Base-by-base conservation (phyloP, 129 eudicot species). In the Smallanthus sonchifolius region DNA sequence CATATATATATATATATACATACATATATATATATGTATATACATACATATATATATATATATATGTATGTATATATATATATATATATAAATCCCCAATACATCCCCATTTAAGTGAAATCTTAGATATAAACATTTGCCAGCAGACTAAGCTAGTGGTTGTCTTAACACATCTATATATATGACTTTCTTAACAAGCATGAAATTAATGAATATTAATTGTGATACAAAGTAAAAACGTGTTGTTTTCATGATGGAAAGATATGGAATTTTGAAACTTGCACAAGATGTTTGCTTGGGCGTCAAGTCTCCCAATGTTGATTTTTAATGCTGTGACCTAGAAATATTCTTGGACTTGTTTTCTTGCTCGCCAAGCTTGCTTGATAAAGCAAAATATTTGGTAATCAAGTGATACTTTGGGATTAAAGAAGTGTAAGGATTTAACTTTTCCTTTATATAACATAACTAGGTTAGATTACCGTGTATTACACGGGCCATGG, bases 281-380 rank as follows among this genome's bases (percentile, higher is more conserved):
- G 71, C 77, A 70, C 10, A 49, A 39, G 19, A 49, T 30, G 66
- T 70, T 62, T 48, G 17, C 82, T 70, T 78, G 82, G 39, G 73
- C 42, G 16, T 51, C 77, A 73, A 73, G 77, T 61, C 61, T 60
- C 35, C 47, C 5, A 6, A n/a, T 43, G 30, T 54, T 54, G 42
- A 5, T 4, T 37, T 17, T 24, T 37, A 3, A 32, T 43, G 11
- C 15, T 3, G 2, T 62, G 64, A 2, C 42, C 16, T 20, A 48
- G 13, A 38, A 37, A 13, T 51, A 52, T 52, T 67, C 24, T 9
- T 48, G 28, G 16, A 4, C 24, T 10, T 69, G 30, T 47, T 70
- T 70, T 62, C 72, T 70, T 78, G 67, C 36, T 78, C 48, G 30
- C 20, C 32, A 70, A 76, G 75, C 35, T 70, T 13, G 9, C 20